phyloP scores from a whole-genome alignment of 805 yeast genomes.

The Cyberlindnera saturnus region DNA sequence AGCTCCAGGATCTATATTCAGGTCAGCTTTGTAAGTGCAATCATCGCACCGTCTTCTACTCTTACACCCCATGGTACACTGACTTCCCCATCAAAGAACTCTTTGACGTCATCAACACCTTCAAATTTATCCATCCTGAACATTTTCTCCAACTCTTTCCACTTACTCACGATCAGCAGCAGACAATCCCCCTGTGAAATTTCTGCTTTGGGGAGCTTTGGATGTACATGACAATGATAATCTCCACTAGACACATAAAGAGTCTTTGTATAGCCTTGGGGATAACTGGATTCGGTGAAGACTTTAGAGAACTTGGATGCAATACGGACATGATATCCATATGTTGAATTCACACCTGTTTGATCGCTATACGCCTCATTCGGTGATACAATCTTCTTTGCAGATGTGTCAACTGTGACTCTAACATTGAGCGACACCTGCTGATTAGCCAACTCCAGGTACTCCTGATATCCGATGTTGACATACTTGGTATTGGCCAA shows the following conservation, averaged over 20 bases:
- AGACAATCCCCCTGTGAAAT: slow-evolving; percentile 25
- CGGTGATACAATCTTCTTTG: slow-evolving; percentile 62
- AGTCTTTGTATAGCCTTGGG: slow-evolving; percentile 65
- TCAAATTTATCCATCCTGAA: slow-evolving; percentile 50
- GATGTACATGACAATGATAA: slow-evolving; percentile 37
- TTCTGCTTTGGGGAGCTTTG: slow-evolving; percentile 16
- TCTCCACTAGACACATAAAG: slow-evolving; percentile 65
- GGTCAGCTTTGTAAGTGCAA: slow-evolving; percentile 38
- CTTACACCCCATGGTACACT: slow-evolving; percentile 49
- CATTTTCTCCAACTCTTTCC: slow-evolving; percentile 48
- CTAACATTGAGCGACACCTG: slow-evolving; percentile 73
- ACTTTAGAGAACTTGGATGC: slow-evolving; percentile 54
- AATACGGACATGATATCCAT: slow-evolving; percentile 71
- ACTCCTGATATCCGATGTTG: slow-evolving; percentile 61
- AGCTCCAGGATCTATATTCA: no score
- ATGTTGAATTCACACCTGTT: slow-evolving; percentile 52
- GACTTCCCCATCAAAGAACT: slow-evolving; percentile 64
- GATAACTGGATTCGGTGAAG: slow-evolving; percentile 62
- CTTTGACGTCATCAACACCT: slow-evolving; percentile 47
- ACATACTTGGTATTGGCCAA: slow-evolving; percentile 62
- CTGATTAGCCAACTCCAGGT: slow-evolving; percentile 50
- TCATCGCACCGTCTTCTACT: slow-evolving; percentile 66
- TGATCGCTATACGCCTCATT: slow-evolving; percentile 58
- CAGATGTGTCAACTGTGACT: slow-evolving; percentile 69
- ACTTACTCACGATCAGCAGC: slow-evolving; percentile 58